Base-by-base conservation (phyloP, 2,329 filamentous ascomycete species). In the Pezicula rhizophila region DNA sequence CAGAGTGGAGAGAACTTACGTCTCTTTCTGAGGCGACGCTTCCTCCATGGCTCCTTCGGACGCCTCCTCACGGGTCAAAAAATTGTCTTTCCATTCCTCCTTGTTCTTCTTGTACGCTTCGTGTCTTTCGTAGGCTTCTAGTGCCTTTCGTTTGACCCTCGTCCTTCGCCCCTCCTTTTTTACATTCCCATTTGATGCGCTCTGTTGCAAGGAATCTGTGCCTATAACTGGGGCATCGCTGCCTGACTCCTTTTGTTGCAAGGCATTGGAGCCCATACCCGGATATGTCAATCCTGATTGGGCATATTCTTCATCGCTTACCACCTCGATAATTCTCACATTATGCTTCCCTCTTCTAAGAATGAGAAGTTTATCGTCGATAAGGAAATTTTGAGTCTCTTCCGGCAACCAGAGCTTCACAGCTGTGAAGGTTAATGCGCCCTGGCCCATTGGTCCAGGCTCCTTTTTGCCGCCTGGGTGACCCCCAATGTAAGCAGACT, bases 341-440 rank as follows among this genome's bases (percentile, higher is more conserved):
- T 83, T 80, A 65, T 82, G 76, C 68, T 82, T 84, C 55, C 80
- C 80, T 60, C 75, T 79, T 54, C 82, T 78, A 46, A 85, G 68
- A 56, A 85, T 74, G 53, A 85, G 68, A 42, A 84, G 56, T 54
- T 75, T 71, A 10, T 51, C 78, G 52, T 82, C 78, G 15, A 88
- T 75, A 48, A 85, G 68, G 59, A 76, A 86, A 48, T 79, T 77
- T 50, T 71, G 60, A 1, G 80, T 83, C 46, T 84, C 77, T 20
- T 72, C 66, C 0, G 73, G 70, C 56, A 71, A 76, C 75, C 80
- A 82, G 18, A 75, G 66, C 61, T 80, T 79, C 52, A 88, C 75
- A 2, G 77, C 75, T 8, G 75, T 78, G 71, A 82, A 90, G 23
- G 74, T 70, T 23, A 89, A 61, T 49, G 75, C 74, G 14, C 71